phyloP scores from a whole-genome alignment of 495 filamentous ascomycete genomes.

The Penicillium alfredii region DNA sequence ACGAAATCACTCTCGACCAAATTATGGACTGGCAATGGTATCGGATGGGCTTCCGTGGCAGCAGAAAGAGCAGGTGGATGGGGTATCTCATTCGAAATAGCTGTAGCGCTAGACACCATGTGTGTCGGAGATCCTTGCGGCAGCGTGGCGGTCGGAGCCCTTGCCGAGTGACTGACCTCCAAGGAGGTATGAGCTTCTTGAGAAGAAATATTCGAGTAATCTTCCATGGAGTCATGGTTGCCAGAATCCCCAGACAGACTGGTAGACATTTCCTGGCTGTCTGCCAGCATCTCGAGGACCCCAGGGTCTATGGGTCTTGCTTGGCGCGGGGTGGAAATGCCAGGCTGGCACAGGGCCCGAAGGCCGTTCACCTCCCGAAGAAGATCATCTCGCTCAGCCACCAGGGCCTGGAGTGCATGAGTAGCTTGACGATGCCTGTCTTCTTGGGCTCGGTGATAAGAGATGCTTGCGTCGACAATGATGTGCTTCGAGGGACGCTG shows the following conservation, averaged over 20 bases:
- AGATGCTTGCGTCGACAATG: constrained; percentile 15
- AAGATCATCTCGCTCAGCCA: constrained; percentile 11
- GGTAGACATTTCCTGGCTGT: neutral
- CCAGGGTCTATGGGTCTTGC: constrained; percentile 11
- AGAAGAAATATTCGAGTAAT: neutral
- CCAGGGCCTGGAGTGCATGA: constrained; percentile 1
- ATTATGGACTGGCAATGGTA: constrained; percentile 1
- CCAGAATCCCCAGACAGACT: neutral
- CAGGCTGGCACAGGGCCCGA: constrained; percentile 9
- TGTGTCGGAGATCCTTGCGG: too few relatives aligned
- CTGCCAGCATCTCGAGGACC: constrained; percentile 7
- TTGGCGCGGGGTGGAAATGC: constrained; percentile 7
- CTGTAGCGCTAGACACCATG: too few relatives aligned
- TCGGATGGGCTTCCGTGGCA: too few relatives aligned
- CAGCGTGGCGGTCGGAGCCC: too few relatives aligned
- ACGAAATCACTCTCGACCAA: neutral
- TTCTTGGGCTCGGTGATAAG: constrained; percentile 12
- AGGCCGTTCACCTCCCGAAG: constrained; percentile 9
- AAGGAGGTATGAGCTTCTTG: neutral
- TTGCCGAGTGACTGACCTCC: neutral
- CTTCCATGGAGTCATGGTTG: neutral
- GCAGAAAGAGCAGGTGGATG: neutral
- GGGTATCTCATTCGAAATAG: neutral
- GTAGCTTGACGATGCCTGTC: constrained; percentile 1
- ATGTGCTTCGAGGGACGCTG: constrained; percentile 13